phyloP scores from a whole-genome alignment of 2,329 filamentous ascomycete genomes.

The Ceratocystis ficicola region DNA sequence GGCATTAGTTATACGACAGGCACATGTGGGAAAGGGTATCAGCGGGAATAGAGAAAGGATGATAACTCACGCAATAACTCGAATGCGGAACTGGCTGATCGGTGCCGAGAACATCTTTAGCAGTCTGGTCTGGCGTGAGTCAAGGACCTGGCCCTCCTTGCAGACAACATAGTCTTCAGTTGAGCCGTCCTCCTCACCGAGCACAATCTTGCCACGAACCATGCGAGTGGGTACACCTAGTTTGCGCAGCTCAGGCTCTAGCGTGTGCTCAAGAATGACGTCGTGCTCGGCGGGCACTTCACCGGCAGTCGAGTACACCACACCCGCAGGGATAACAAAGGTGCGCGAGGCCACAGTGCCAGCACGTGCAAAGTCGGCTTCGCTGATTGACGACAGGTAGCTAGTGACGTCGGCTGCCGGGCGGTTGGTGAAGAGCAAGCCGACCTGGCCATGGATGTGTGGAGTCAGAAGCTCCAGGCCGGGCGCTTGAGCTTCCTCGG shows the following conservation, averaged over 20 bases:
- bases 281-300: constrained; percentile 72
- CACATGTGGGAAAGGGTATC: neutral
- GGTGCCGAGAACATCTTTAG: constrained; percentile 89
- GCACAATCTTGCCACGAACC: constrained; percentile 73
- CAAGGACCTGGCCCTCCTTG: constrained; percentile 69
- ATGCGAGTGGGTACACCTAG: constrained; percentile 82
- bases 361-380: constrained; percentile 83
- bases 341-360: constrained; percentile 61
- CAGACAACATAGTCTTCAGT: constrained; percentile 62
- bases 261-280: constrained; percentile 70
- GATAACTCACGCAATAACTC: constrained; percentile 54
- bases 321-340: constrained; percentile 72
- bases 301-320: constrained; percentile 68
- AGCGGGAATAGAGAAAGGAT: neutral
- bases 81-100: constrained; percentile 79
- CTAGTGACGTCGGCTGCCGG: constrained; percentile 51
- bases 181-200: constrained; percentile 46
- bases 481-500: constrained; percentile 67
- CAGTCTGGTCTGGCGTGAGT: constrained; percentile 83
- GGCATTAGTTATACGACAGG: neutral
- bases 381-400: constrained; percentile 60
- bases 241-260: constrained; percentile 82
- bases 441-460: constrained; percentile 70
- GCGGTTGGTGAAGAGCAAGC: constrained; percentile 81
- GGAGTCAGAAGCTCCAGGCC: constrained; percentile 58